Conservation (phyloP, 495 filamentous ascomycete genomes). For the Monascus purpureus region DNA sequence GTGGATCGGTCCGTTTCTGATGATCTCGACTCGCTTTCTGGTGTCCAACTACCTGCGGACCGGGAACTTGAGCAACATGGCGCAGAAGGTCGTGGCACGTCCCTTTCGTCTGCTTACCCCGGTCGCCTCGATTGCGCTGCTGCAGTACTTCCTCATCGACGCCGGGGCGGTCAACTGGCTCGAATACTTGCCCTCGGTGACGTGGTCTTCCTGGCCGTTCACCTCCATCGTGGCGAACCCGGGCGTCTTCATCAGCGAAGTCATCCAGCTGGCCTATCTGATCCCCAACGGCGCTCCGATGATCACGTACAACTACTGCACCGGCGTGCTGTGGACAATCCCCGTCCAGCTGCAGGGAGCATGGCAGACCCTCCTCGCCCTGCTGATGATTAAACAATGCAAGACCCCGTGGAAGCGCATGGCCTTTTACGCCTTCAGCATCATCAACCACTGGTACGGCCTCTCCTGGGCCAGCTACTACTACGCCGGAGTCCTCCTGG, state of each 20-base stretch:
- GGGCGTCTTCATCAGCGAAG: conserved; percentile 18
- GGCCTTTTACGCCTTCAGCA: conserved; percentile 21
- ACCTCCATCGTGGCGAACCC: conserved; percentile 13
- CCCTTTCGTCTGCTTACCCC: conserved; percentile 24
- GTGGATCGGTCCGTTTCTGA: conserved; percentile 28
- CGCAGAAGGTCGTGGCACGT: conserved; percentile 20
- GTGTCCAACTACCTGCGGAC: conserved; percentile 17
- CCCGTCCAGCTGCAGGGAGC: conserved; percentile 26
- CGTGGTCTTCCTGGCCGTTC: conserved; percentile 30
- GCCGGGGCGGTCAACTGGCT: conserved; percentile 21
- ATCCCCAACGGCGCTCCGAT: conserved; percentile 28
- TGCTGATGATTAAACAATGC: conserved; percentile 22
- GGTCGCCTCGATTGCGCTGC: conserved; percentile 16
- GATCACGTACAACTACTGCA: conserved; percentile 30
- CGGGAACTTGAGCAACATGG: conserved; percentile 21
- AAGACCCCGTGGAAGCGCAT: conserved; percentile 31
- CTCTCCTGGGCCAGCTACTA: conserved; percentile 24
- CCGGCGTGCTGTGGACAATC: conserved; percentile 30
- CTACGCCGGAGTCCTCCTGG: conserved; percentile 21
- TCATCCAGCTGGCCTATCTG: conserved; percentile 24
- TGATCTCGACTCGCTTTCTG: conserved; percentile 26
- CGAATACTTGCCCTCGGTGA: conserved; percentile 23
- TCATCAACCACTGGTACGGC: conserved; percentile 26
- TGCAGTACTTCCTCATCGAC: conserved; percentile 31
- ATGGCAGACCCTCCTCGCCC: conserved; percentile 21